phyloP scores from a whole-genome alignment of 1,284 basidiomycete genomes.

The Trichosporon asahii region DNA sequence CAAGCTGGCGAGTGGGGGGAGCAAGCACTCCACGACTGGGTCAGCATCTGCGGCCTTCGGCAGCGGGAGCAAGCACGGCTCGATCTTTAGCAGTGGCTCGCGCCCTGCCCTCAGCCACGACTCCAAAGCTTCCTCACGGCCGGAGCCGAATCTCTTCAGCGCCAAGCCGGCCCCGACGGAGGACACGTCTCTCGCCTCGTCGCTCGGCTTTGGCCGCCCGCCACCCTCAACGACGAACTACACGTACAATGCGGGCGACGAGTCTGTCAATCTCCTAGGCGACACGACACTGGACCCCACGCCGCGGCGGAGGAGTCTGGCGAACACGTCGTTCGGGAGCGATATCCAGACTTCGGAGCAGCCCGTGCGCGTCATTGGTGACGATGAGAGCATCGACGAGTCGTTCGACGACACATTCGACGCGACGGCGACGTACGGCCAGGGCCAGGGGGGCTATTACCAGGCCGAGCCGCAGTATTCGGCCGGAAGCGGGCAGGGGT shows the following conservation, averaged over 20 bases:
- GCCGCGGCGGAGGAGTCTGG: constrained; percentile 30
- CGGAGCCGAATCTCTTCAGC: background rate
- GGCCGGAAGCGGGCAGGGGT: background rate
- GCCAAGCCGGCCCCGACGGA: background rate
- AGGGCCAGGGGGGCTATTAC: background rate
- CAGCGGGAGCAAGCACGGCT: background rate
- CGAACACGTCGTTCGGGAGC: constrained; percentile 42
- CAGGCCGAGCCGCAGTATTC: too few species aligned
- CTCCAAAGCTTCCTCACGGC: background rate
- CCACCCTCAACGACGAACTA: background rate
- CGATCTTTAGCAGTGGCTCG: background rate
- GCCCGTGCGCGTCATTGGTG: constrained; percentile 17
- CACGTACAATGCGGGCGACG: background rate
- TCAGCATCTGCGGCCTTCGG: background rate
- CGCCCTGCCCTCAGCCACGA: background rate
- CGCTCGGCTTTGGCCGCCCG: constrained; percentile 1
- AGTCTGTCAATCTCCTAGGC: background rate
- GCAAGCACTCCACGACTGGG: background rate
- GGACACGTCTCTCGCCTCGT: constrained; percentile 1
- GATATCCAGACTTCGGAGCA: constrained; percentile 29
- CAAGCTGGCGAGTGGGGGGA: background rate
- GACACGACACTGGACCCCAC: constrained; percentile 8
- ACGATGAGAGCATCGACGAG: constrained; percentile 18
- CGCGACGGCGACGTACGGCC: background rate
- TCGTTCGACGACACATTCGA: constrained; percentile 20